Conservation (phyloP, 371 early-diverging fungal species). For the Choanephora cucurbitarum region DNA sequence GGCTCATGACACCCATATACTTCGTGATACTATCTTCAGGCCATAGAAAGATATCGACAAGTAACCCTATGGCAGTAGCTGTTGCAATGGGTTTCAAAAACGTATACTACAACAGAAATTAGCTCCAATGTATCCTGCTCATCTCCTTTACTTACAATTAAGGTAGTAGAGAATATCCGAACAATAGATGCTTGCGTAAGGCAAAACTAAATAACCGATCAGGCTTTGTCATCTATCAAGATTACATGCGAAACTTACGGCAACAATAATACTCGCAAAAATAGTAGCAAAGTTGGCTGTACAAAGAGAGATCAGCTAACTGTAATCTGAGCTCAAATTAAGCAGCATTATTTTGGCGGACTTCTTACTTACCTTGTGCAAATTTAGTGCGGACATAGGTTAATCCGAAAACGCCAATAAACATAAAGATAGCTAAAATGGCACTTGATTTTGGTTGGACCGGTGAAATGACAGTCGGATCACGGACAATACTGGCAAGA, state of each 20-base stretch:
- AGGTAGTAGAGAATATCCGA: slow-evolving; percentile 25
- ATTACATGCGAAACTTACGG: slow-evolving; percentile 21
- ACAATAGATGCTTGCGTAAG: slow-evolving; percentile 34
- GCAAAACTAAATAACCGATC: slow-evolving; percentile 25
- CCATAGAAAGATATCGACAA: slow-evolving; percentile 41
- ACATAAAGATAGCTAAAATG: slow-evolving; percentile 35
- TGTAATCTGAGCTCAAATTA: background rate
- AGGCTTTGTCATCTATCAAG: background rate
- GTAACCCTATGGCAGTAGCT: slow-evolving; percentile 31
- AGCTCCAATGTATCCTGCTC: background rate
- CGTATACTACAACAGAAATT: slow-evolving; percentile 26
- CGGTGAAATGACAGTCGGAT: slow-evolving; percentile 25
- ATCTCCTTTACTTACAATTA: slow-evolving; percentile 25
- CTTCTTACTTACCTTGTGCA: slow-evolving; percentile 34
- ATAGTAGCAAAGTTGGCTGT: slow-evolving; percentile 41
- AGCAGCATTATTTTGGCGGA: background rate
- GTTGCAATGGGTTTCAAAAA: slow-evolving; percentile 41
- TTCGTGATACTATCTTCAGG: slow-evolving; percentile 47
- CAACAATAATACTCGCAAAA: slow-evolving; percentile 36
- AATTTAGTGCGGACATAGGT: slow-evolving; percentile 38
- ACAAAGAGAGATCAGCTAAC: background rate
- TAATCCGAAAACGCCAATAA: slow-evolving; percentile 38
- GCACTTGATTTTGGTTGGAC: slow-evolving; percentile 41
- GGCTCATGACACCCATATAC: slow-evolving; percentile 31
- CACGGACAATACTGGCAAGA: slow-evolving; percentile 37